Percentiles rank a stretch among this genome's conserved stretches.
Evolutionary conservation across 202 grass and related monocot species (phyloP).

Genomic region (Alloteropsis angusta): DNA sequence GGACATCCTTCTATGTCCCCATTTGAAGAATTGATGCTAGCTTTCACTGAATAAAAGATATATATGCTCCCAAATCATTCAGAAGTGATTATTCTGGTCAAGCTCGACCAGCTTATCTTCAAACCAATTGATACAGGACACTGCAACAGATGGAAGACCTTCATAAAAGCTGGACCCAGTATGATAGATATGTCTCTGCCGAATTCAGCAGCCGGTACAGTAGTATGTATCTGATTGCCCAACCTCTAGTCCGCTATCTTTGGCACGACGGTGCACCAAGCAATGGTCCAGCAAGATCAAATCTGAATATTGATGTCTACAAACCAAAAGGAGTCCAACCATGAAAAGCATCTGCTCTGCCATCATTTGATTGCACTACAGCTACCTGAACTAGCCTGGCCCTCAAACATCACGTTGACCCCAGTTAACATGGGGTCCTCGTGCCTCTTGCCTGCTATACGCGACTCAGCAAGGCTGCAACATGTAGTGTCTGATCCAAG

Average conservation of each 20-base stretch:
- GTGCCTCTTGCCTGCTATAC: not conserved
- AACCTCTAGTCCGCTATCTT: not conserved
- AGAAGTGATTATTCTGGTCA: not conserved
- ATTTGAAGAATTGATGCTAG: not conserved
- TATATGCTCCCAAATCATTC: not conserved
- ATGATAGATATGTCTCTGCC: too few species aligned
- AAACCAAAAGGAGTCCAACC: too few species aligned
- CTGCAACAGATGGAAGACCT: not conserved
- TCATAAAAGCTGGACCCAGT: slow-evolving; percentile 6
- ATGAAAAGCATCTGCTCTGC: too few species aligned
- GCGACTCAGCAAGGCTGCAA: too few species aligned
- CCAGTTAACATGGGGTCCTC: not conserved
- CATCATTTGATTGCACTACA: too few species aligned
- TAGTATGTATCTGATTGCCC: too few species aligned
- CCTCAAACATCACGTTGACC: not conserved
- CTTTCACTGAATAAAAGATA: too few species aligned
- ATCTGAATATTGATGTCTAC: not conserved
- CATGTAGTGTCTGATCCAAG: not conserved
- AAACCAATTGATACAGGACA: not conserved
- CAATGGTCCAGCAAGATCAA: not conserved
- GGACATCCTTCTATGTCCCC: not conserved
- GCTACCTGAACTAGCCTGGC: not conserved
- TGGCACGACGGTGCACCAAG: not conserved
- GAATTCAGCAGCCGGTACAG: too few species aligned
- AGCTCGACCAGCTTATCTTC: not conserved